Percentiles rank a stretch among this genome's conserved stretches.
Conservation (phyloP, 768 basidiomycete species). For the Suillus weaverae region DNA sequence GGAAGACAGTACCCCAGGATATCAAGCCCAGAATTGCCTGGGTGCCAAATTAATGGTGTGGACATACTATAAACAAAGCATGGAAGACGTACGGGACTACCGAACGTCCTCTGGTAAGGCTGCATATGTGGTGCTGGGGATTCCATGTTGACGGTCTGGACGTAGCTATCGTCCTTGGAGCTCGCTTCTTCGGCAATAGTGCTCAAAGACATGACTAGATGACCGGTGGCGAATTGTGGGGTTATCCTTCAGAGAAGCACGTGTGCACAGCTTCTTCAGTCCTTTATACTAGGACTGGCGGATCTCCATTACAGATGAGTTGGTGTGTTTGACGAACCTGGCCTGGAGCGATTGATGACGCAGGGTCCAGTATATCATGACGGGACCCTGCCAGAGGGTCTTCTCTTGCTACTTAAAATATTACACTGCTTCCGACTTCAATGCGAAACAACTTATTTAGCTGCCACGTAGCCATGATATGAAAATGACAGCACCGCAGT, state of each 20-base stretch:
- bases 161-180: conserved; percentile 21
- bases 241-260: conserved; percentile 6
- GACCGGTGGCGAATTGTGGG: not conserved
- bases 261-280: not conserved
- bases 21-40: conserved; percentile 29
- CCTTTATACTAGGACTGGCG: conserved; percentile 18
- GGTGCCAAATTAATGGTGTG: not conserved
- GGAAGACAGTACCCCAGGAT: conserved; percentile 28
- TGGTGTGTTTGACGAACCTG: not conserved
- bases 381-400: not conserved
- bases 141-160: conserved; percentile 23
- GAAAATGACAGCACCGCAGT: not conserved
- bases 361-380: not conserved
- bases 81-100: conserved; percentile 19
- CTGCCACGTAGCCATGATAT: not conserved
- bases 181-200: conserved; percentile 22
- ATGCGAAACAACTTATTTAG: not conserved
- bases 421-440: not conserved
- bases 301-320: not conserved
- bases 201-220: conserved; percentile 18
- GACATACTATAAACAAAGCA: not conserved
- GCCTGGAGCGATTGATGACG: not conserved
- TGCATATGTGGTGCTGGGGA: conserved; percentile 18
- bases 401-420: not conserved
- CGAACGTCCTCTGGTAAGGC: conserved; percentile 26